phyloP scores from a whole-genome alignment of 495 filamentous ascomycete species.

The Parathielavia hyrcaniae region DNA sequence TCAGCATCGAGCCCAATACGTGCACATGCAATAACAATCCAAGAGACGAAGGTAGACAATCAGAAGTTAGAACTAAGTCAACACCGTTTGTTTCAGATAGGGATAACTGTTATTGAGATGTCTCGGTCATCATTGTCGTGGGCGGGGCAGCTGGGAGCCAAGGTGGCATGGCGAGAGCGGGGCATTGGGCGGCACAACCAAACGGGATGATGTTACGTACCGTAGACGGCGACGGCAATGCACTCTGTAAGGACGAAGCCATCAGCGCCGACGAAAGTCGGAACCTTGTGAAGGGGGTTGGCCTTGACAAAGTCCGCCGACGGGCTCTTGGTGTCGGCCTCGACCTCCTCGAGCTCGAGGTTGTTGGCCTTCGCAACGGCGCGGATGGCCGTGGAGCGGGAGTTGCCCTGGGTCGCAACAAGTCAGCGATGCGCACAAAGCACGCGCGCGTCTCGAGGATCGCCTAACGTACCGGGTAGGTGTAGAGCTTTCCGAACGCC shows the following conservation, averaged over 20 bases:
- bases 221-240: conserved; percentile 94
- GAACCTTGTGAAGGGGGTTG: conserved; percentile 84
- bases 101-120: conserved; percentile 85
- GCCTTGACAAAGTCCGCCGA: conserved; percentile 71
- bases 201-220: conserved; percentile 53
- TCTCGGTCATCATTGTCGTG: conserved; percentile 64
- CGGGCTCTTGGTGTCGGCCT: conserved; percentile 55
- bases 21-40: conserved; percentile 15
- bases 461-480: conserved; percentile 59
- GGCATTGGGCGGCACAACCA: conserved; percentile 15
- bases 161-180: conserved; percentile 20
- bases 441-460: conserved; percentile 14
- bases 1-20: conserved; percentile 34
- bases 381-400: conserved; percentile 78
- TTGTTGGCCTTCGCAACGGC: conserved; percentile 95
- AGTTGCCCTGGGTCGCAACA: conserved; percentile 59
- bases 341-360: conserved; percentile 78
- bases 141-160: conserved; percentile 9
- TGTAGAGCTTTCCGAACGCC: conserved; percentile 96
- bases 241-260: conserved; percentile 82
- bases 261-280: conserved; percentile 87
- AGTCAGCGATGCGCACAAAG: conserved; percentile 25
- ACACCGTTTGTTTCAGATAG: conserved; percentile 88
- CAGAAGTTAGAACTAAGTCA: conserved; percentile 60
- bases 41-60: conserved; percentile 31